phyloP scores from a whole-genome alignment of 208 protist species.

The Acanthamoeba triangularis region DNA sequence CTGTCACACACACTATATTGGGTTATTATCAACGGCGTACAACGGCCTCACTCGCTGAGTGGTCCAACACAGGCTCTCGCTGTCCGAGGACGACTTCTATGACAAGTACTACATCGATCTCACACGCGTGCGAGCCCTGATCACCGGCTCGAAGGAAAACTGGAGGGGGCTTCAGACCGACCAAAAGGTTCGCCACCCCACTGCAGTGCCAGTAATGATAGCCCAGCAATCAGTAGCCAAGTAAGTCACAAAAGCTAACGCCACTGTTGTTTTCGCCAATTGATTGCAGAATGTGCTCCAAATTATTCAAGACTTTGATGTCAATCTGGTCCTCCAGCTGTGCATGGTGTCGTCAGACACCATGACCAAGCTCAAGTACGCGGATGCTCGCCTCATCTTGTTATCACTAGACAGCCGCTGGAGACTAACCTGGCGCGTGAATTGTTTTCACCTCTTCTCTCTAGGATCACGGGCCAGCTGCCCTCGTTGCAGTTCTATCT shows the following conservation, averaged over 20 bases:
- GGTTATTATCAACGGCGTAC: background rate
- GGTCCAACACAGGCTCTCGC: background rate
- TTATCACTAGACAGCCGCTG: background rate
- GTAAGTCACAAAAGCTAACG: background rate
- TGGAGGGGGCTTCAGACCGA: background rate
- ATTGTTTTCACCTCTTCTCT: background rate
- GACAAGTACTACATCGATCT: constrained; percentile 59
- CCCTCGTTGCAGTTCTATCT: constrained; percentile 52
- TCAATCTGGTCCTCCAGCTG: constrained; percentile 44
- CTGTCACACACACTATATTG: background rate
- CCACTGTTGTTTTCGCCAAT: background rate
- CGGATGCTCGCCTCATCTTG: background rate
- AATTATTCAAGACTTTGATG: constrained; percentile 68
- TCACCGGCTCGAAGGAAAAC: constrained; percentile 7
- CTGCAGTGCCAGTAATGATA: background rate
- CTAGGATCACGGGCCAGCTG: constrained; percentile 39
- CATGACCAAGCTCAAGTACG: constrained; percentile 63
- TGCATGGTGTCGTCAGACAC: constrained; percentile 58
- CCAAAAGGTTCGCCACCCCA: constrained; percentile 10
- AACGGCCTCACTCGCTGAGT: background rate
- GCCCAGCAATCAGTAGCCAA: no score
- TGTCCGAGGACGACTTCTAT: constrained; percentile 63
- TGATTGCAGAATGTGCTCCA: constrained; percentile 10
- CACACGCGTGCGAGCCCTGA: constrained; percentile 26
- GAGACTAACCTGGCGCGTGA: no score